These are phyloP conservation scores for Pythium biforme DNA, from an alignment of 352 stramenopile genomes.

Conservation along the genomic window DNA sequence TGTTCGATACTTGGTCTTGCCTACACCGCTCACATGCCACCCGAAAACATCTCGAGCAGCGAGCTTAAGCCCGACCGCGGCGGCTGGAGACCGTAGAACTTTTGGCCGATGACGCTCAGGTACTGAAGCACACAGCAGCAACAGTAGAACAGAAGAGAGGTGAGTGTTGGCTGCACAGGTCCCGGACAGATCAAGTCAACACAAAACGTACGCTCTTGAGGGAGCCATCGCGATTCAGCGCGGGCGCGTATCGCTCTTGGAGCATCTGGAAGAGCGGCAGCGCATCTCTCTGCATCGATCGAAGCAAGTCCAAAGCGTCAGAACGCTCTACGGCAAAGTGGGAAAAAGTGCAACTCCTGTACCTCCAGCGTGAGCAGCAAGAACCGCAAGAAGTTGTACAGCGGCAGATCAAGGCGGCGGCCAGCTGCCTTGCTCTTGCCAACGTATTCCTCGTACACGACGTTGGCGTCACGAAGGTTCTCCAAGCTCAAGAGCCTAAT, in stretches of 20 bases:
- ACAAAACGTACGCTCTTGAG: slow-evolving; percentile 69
- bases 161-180: background rate
- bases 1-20: too few species aligned
- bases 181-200: background rate
- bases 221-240: slow-evolving; percentile 69
- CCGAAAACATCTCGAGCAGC: slow-evolving; percentile 81
- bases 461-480: slow-evolving; percentile 86
- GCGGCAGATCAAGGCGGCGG: slow-evolving; percentile 57
- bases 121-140: slow-evolving; percentile 57
- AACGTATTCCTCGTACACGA: slow-evolving; percentile 69
- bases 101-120: slow-evolving; percentile 80
- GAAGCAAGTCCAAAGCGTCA: background rate
- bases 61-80: slow-evolving; percentile 77
- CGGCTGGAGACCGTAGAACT: slow-evolving; percentile 85
- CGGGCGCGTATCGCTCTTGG: slow-evolving; percentile 74
- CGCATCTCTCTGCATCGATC: slow-evolving; percentile 58
- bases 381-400: slow-evolving; percentile 85
- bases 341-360: slow-evolving; percentile 10
- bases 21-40: slow-evolving; percentile 49
- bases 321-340: background rate
- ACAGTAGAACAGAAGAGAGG: background rate
- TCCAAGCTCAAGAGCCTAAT: slow-evolving; percentile 72
- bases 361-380: slow-evolving; percentile 85
- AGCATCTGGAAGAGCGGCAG: slow-evolving; percentile 86
- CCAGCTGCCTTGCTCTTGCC: slow-evolving; percentile 41